These are phyloP conservation scores for Candida sonorensis DNA, from an alignment of 805 yeast genomes.

Conservation along the genomic window DNA sequence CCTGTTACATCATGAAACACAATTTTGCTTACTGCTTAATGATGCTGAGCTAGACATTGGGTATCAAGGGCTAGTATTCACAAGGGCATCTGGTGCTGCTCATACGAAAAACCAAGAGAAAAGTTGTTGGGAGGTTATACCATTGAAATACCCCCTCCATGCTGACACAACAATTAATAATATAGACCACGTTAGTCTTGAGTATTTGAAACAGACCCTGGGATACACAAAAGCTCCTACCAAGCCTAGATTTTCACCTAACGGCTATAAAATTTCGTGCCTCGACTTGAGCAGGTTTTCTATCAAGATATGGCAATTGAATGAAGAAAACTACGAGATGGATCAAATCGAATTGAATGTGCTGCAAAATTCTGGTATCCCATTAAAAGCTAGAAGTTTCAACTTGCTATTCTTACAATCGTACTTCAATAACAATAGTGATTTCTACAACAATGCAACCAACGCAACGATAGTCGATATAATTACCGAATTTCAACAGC, in stretches of 20 bases:
- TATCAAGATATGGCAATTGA: slow-evolving; percentile 18
- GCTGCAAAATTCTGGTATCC: slow-evolving; percentile 13
- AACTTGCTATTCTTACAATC: slow-evolving; percentile 19
- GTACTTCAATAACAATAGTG: slow-evolving; percentile 11
- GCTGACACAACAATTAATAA: no score
- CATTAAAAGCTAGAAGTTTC: slow-evolving; percentile 23
- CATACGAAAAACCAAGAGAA: slow-evolving; percentile 9
- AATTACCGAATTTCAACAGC: slow-evolving; percentile 8
- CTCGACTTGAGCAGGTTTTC: slow-evolving; percentile 13
- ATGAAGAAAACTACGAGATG: slow-evolving; percentile 3
- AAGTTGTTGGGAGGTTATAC: slow-evolving; percentile 13
- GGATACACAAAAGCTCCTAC: slow-evolving; percentile 4
- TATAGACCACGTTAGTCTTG: background rate
- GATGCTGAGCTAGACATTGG: slow-evolving; percentile 12
- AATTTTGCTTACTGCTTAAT: slow-evolving; percentile 13
- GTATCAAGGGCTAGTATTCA: slow-evolving; percentile 14
- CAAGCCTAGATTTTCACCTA: slow-evolving; percentile 14
- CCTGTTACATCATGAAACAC: slow-evolving; percentile 7
- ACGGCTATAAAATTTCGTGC: slow-evolving; percentile 13
- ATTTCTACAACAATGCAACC: slow-evolving; percentile 3
- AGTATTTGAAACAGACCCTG: slow-evolving; percentile 4
- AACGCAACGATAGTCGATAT: slow-evolving; percentile 3
- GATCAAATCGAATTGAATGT: slow-evolving; percentile 8
- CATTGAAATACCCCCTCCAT: no score
- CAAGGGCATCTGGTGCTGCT: slow-evolving; percentile 2